phyloP scores from a whole-genome alignment of 2,329 filamentous ascomycete genomes.

The Endothia cerciana region DNA sequence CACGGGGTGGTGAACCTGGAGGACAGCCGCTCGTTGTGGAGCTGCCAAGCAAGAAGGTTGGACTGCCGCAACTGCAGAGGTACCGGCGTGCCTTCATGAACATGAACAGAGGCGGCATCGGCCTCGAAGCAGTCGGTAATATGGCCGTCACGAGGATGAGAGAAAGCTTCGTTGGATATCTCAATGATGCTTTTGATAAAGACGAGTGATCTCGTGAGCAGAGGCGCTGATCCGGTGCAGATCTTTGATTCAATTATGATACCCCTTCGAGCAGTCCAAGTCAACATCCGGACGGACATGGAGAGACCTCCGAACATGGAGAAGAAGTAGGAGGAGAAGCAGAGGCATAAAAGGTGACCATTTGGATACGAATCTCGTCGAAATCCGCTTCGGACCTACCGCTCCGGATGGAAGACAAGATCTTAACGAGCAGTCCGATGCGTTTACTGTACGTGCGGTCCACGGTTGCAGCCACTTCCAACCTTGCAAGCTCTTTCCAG shows the following conservation, averaged over 20 bases:
- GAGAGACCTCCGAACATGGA: background rate
- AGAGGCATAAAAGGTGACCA: background rate
- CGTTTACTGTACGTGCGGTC: too few species aligned
- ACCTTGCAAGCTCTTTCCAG: too few species aligned
- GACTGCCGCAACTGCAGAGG: constrained; percentile 76
- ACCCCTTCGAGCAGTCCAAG: constrained; percentile 15
- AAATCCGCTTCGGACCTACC: too few species aligned
- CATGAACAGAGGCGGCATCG: constrained; percentile 73
- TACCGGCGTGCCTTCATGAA: constrained; percentile 77
- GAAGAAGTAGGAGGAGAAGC: background rate
- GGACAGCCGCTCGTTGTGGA: constrained; percentile 61
- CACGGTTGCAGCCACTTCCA: too few species aligned
- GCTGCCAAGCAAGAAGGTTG: constrained; percentile 68
- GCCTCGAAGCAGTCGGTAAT: constrained; percentile 57
- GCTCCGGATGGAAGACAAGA: too few species aligned
- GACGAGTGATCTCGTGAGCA: constrained; percentile 45
- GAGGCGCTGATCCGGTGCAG: background rate
- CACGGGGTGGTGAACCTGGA: constrained; percentile 37
- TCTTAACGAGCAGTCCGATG: too few species aligned
- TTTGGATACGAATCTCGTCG: too few species aligned
- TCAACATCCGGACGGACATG: background rate
- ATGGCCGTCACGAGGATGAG: constrained; percentile 59
- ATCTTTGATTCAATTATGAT: constrained; percentile 21
- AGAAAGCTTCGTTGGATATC: constrained; percentile 67
- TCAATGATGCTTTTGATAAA: constrained; percentile 67